phyloP scores from a whole-genome alignment of 75 land plant species.

The Sequoiadendron giganteum region DNA sequence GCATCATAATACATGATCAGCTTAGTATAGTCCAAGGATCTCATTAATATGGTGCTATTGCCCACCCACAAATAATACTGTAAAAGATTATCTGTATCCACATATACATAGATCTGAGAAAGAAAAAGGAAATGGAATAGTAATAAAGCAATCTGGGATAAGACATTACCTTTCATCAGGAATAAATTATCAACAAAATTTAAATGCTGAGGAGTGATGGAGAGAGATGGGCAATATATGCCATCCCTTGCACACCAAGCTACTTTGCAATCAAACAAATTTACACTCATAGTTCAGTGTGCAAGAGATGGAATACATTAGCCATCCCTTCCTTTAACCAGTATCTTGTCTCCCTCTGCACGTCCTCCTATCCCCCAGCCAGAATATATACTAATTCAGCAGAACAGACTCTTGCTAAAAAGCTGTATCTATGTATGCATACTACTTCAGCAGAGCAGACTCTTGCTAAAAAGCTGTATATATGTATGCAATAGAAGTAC shows the following conservation, averaged over 20 bases:
- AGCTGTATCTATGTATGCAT: no score
- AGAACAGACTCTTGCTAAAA: neutral
- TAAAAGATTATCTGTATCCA: neutral
- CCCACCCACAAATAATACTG: neutral
- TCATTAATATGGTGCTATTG: neutral
- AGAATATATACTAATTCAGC: neutral
- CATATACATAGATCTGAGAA: neutral
- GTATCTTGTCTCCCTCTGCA: neutral
- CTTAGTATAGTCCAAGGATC: neutral
- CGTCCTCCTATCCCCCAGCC: neutral
- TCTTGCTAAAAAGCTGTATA: neutral
- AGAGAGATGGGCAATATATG: neutral
- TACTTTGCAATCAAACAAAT: neutral
- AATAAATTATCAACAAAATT: neutral
- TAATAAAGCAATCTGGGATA: neutral
- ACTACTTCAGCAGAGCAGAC: neutral
- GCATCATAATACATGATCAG: neutral
- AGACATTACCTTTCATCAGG: neutral
- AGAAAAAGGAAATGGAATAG: neutral
- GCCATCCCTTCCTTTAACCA: neutral
- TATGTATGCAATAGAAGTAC: no score
- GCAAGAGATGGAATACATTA: neutral
- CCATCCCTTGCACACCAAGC: conserved; percentile 1
- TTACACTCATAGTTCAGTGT: neutral
- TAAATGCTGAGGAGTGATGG: neutral